Evolutionary conservation across 192 early-diverging fungal species (phyloP).

Genomic region (Diversispora epigaea): DNA sequence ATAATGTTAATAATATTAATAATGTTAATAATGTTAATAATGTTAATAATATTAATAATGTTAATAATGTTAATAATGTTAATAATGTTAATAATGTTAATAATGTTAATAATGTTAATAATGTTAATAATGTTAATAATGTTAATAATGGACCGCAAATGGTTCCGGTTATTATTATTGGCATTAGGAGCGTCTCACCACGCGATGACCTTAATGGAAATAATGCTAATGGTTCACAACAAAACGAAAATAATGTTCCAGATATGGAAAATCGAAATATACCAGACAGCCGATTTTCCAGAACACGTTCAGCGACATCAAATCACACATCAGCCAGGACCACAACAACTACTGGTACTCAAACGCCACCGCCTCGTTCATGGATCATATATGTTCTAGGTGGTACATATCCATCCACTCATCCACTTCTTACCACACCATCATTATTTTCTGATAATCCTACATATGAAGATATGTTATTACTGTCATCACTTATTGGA

Average conservation of each 20-base stretch:
- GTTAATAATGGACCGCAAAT: conserved; percentile 12
- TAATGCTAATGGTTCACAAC: not conserved
- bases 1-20: too few relatives aligned
- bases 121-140: not conserved
- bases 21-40: conserved; percentile 4
- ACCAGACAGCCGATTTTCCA: not conserved
- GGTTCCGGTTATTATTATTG: conserved; percentile 27
- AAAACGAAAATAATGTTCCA: not conserved
- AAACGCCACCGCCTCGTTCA: conserved; percentile 16
- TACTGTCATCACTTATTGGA: conserved; percentile 43
- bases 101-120: too few relatives aligned
- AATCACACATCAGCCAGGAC: not conserved
- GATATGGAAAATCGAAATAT: not conserved
- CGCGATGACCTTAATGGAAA: not conserved
- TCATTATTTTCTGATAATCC: conserved; percentile 26
- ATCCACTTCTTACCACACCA: conserved; percentile 20
- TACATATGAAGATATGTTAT: conserved; percentile 44
- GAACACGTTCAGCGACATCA: not conserved
- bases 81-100: not conserved
- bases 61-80: not conserved
- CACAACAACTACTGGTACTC: conserved; percentile 9
- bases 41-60: too few relatives aligned
- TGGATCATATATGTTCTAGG: conserved; percentile 27
- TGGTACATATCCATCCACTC: conserved; percentile 15
- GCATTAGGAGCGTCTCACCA: conserved; percentile 10